These are phyloP conservation scores for Closterium sp. DNA, from an alignment of 139 green algal genomes.

Conservation along the genomic window DNA sequence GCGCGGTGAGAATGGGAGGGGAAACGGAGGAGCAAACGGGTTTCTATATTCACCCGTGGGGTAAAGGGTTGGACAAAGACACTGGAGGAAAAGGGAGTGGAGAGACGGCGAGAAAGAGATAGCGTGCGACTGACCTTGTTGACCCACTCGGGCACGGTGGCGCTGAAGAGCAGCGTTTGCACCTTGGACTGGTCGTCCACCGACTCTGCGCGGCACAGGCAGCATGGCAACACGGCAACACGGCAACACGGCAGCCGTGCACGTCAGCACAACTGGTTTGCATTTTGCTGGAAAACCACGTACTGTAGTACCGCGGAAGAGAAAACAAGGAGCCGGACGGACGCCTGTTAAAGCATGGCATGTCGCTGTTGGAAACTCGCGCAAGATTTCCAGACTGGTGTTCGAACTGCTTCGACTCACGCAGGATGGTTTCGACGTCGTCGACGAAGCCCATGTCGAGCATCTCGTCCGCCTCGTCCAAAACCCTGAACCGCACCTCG, in stretches of 20 bases:
- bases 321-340: no score
- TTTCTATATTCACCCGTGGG: no score
- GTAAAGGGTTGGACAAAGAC: no score
- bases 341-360: no score
- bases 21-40: neutral
- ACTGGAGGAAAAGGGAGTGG: neutral
- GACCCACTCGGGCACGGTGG: conserved; percentile 94
- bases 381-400: no score
- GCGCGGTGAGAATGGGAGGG: neutral
- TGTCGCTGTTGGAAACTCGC: no score
- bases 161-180: conserved; percentile 96
- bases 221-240: neutral
- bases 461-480: conserved; percentile 99
- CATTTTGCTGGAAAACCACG: no score
- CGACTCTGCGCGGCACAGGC: conserved; percentile 12
- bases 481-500: conserved; percentile 78
- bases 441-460: conserved; percentile 99
- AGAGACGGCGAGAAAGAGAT: neutral
- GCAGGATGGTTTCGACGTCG: conserved; percentile 96
- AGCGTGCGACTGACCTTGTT: conserved; percentile 56
- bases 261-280: no score
- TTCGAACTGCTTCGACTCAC: no score
- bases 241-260: neutral
- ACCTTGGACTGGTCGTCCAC: conserved; percentile 58
- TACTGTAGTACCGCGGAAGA: no score